A percentile compares a stretch with the other conserved stretches of the same genome.
These are phyloP conservation scores for Geosmithia flava DNA, from an alignment of 2,329 filamentous ascomycete species.

Conservation along the genomic window DNA sequence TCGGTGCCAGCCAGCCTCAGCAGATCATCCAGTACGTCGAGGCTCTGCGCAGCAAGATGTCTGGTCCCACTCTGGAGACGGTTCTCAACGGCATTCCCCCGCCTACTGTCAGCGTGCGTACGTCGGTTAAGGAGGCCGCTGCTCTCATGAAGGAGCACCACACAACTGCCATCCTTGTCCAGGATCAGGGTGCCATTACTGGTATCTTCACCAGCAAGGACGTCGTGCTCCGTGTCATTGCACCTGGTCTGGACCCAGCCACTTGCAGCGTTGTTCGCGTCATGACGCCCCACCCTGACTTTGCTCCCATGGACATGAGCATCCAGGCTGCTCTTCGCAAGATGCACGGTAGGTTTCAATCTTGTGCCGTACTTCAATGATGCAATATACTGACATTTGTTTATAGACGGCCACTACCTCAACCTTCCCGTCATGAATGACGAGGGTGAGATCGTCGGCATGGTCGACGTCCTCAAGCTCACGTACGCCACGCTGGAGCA, in stretches of 20 bases:
- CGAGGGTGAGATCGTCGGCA: slow-evolving; percentile 90
- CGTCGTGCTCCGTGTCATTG: slow-evolving; percentile 94
- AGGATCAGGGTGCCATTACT: slow-evolving; percentile 93
- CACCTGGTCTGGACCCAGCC: slow-evolving; percentile 82
- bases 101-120: slow-evolving; percentile 88
- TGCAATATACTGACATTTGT: background rate
- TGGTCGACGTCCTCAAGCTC: slow-evolving; percentile 97
- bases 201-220: slow-evolving; percentile 99
- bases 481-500: slow-evolving; percentile 97
- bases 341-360: slow-evolving; percentile 73
- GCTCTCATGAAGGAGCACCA: slow-evolving; percentile 98
- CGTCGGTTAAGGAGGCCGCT: slow-evolving; percentile 91
- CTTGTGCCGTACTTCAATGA: background rate
- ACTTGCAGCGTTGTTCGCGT: slow-evolving; percentile 97
- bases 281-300: slow-evolving; percentile 98
- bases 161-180: slow-evolving; percentile 89
- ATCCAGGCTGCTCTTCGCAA: slow-evolving; percentile 96
- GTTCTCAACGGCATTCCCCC: slow-evolving; percentile 87
- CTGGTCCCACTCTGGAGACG: slow-evolving; percentile 87
- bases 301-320: slow-evolving; percentile 97
- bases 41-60: slow-evolving; percentile 92
- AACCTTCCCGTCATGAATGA: slow-evolving; percentile 99
- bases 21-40: slow-evolving; percentile 99
- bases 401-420: slow-evolving; percentile 85
- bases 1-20: slow-evolving; percentile 90